Conservation (phyloP, 495 filamentous ascomycete genomes). For the Penicillium maclennaniae region DNA sequence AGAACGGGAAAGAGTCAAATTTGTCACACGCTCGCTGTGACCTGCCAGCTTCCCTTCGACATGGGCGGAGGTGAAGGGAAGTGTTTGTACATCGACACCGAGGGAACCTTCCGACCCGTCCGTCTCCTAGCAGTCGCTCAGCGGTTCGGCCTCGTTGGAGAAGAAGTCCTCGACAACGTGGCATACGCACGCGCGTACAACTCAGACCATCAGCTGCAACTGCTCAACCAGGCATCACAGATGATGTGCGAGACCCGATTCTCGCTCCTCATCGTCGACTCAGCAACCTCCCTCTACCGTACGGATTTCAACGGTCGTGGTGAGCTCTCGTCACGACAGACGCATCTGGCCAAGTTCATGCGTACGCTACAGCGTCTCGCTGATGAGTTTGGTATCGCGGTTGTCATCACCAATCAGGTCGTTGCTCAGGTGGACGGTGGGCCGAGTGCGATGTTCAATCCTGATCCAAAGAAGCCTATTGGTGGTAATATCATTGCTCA, state of each 20-base stretch:
- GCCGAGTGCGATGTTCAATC: constrained; percentile 95
- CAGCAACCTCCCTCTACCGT: constrained; percentile 88
- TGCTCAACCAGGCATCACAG: constrained; percentile 87
- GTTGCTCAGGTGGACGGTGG: constrained; percentile 98
- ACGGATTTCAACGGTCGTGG: constrained; percentile 95
- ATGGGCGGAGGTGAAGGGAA: constrained; percentile 99
- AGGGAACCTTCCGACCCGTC: constrained; percentile 94
- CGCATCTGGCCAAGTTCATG: constrained; percentile 96
- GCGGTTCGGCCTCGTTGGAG: constrained; percentile 87
- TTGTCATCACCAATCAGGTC: constrained; percentile 98
- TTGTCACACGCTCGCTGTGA: constrained; percentile 97
- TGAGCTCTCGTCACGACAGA: constrained; percentile 84
- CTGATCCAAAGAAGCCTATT: constrained; percentile 98
- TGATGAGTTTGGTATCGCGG: constrained; percentile 96
- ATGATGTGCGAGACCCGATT: constrained; percentile 99
- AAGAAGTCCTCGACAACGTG: constrained; percentile 97
- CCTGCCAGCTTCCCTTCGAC: constrained; percentile 94
- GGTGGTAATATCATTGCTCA: constrained; percentile 99
- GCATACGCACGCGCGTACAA: constrained; percentile 98
- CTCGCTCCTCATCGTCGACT: constrained; percentile 91
- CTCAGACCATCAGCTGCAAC: constrained; percentile 92
- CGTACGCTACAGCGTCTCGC: constrained; percentile 88
- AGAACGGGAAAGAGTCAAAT: constrained; percentile 97
- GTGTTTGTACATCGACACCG: constrained; percentile 98
- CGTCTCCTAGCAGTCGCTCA: constrained; percentile 87